Base-by-base conservation (phyloP, 345 rosid genomes). In the Erucastrum elatum region DNA sequence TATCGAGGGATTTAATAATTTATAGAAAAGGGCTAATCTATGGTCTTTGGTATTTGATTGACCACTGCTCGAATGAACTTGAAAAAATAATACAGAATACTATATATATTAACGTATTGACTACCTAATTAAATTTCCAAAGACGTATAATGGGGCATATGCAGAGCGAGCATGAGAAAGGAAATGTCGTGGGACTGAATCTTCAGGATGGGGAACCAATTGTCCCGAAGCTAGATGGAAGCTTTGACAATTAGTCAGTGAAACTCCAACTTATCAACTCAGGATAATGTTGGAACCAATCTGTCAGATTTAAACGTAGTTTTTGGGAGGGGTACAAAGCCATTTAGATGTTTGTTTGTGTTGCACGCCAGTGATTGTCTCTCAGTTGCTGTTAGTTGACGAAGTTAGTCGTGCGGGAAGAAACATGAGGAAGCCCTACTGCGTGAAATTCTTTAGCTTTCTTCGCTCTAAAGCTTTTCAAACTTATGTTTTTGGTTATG, bases 381-480 rank as follows among this genome's bases (percentile, higher is more conserved):
- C 99, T 2, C 99, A 95, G 79, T 83, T 95, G 83, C 93, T 95
- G 8, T 84, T 91, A 89, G 99, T 95, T 60, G 99, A 95, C 81
- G 99, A 95, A 85, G 99, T 95, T 66, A 95, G 93, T 41, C 94
- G 99, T 4, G 99, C 99, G 55, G 98, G 98, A 41, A 92, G 98
- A 49, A 95, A 95, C 75, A 95, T 95, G 99, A 85, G 98, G 88
- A 95, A 93, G 87, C 21, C 99, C 99, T 80, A 88, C 68, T 81
- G 81, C 49, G 53, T 80, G 66, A 74, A 49, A 60, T 17, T 37
- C n/a, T 71, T 16, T 5, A 15, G 34, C 71, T 77, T 49, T 70
- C 58, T 51, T n/a, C 7, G 10, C 49, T 26, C 6, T 5, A 35
- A 64, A 12, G 21, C 37, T 15, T 56, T 11, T 15, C 65, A 64